phyloP scores from a whole-genome alignment of 345 rosid genomes.

The Salix udensis region DNA sequence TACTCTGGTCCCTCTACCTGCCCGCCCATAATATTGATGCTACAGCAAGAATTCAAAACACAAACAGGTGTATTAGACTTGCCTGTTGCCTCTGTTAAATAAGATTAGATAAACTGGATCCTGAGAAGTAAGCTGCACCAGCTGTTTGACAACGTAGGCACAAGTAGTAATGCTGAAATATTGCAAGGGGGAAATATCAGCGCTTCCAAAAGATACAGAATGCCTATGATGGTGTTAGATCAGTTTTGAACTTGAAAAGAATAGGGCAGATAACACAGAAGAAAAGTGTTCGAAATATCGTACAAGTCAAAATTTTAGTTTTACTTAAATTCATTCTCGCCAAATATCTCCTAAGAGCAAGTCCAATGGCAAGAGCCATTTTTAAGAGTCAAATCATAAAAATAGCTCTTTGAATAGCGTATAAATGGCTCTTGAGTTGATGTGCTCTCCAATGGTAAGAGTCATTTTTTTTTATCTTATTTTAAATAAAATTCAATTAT shows the following conservation, averaged over 20 bases:
- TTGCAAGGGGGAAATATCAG: slow-evolving; percentile 8
- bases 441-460: no score
- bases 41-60: background rate
- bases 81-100: slow-evolving; percentile 47
- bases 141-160: slow-evolving; percentile 53
- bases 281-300: background rate
- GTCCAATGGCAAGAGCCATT: no score
- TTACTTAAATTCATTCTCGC: background rate
- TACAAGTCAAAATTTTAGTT: background rate
- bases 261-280: background rate
- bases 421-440: no score
- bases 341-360: background rate
- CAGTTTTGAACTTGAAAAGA: background rate
- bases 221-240: background rate
- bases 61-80: slow-evolving; percentile 11
- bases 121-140: slow-evolving; percentile 48
- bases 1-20: background rate
- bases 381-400: no score
- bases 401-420: no score
- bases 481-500: no score
- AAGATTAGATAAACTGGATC: slow-evolving; percentile 72
- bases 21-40: background rate
- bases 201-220: background rate
- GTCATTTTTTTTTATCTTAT: no score
- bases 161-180: slow-evolving; percentile 65